These are phyloP conservation scores for Barnettozyma californica DNA, from an alignment of 805 yeast genomes.

Conservation along the genomic window DNA sequence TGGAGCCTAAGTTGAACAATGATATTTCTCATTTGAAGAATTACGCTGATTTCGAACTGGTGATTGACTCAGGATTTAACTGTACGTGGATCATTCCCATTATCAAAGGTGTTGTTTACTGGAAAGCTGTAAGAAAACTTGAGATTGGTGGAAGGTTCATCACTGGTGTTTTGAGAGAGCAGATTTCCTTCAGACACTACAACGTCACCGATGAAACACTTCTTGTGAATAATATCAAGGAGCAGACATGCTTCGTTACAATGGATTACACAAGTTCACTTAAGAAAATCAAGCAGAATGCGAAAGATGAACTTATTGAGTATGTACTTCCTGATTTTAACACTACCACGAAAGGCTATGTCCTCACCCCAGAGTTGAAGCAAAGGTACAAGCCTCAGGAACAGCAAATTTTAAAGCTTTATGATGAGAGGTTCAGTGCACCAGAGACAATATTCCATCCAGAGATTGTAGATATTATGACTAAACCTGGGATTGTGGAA, in stretches of 20 bases:
- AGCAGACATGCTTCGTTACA: conserved; percentile 67
- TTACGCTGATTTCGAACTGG: conserved; percentile 61
- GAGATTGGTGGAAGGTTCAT: conserved; percentile 85
- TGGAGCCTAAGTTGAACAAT: conserved; percentile 22
- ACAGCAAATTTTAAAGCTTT: conserved; percentile 59
- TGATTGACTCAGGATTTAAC: conserved; percentile 84
- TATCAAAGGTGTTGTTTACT: conserved; percentile 67
- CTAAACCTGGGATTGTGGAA: conserved; percentile 72
- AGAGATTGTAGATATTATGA: conserved; percentile 64
- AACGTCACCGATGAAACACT: conserved; percentile 90
- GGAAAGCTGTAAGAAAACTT: conserved; percentile 71
- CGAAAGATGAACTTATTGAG: conserved; percentile 41
- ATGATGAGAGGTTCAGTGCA: conserved; percentile 81
- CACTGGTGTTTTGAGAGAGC: conserved; percentile 78
- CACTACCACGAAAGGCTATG: conserved; percentile 72
- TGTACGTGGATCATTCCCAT: conserved; percentile 87
- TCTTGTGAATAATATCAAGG: conserved; percentile 81
- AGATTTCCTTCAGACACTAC: conserved; percentile 85
- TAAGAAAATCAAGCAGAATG: conserved; percentile 28
- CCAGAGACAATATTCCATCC: conserved; percentile 91
- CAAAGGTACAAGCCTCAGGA: conserved; percentile 36
- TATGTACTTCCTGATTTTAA: conserved; percentile 87
- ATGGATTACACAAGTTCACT: conserved; percentile 47
- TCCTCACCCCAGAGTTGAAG: conserved; percentile 33
- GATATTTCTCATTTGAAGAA: conserved; percentile 15